Base-by-base conservation (phyloP, 306 rosid species). In the Urtica urens region DNA sequence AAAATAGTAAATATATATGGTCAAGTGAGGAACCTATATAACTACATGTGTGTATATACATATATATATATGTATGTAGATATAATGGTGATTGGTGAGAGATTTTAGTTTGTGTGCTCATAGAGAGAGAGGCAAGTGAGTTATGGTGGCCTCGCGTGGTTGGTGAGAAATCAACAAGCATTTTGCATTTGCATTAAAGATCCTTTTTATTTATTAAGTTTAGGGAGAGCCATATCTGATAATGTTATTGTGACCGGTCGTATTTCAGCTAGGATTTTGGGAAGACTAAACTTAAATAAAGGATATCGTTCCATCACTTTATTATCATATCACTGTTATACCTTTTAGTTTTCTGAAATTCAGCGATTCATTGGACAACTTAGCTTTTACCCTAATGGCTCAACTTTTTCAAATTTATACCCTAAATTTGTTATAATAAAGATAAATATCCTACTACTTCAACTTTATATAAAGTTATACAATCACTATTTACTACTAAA, bases 161-260 rank as follows among this genome's bases (percentile, higher is more conserved):
- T 60, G 68, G 61, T 66, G 60, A 34, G 60, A n/a, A n/a, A 57
- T 21, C 38, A 51, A 14, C 46, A 28, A 22, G 29, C 24, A 17
- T 7, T 44, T 25, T 50, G 55, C 50, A n/a, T 43, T 30, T 40
- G 19, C 57, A 51, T 31, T 51, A 26, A 42, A 21, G 42, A 8
- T 13, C 19, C 10, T 35, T 20, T 16, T 34, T n/a, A 20, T 51
- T 4, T 15, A 21, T 52, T 7, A 34, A n/a, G 19, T 33, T 22
- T 20, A 31, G 3, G 4, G 10, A 13, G 16, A 20, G 16, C 10
- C 55, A 33, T 14, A 21, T 33, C 19, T 34, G 43, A 51, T 23
- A 23, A 9, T 35, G 15, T 49, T 28, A 18, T 23, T 24, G 27
- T 22, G n/a, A n/a, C n/a, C n/a, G n/a, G n/a, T n/a, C n/a, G n/a